phyloP scores from a whole-genome alignment of 176 grass and related monocot genomes.

The Carex littledalei region DNA sequence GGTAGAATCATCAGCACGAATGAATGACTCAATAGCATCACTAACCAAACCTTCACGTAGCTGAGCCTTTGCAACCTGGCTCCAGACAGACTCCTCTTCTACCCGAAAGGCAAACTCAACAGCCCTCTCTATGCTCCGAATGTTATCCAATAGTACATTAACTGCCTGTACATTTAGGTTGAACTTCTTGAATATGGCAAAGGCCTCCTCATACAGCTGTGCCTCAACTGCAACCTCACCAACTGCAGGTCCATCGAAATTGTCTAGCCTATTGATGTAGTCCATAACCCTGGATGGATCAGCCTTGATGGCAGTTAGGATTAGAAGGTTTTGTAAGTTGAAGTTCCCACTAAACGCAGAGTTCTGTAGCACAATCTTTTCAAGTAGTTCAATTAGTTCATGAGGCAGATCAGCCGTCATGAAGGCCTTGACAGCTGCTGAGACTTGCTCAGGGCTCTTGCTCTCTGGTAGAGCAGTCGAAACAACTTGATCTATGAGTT shows the following conservation, averaged over 20 bases:
- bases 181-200: conserved; percentile 98
- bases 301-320: conserved; percentile 92
- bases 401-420: conserved; percentile 98
- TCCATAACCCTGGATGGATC: conserved; percentile 95
- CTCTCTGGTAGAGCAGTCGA: conserved; percentile 90
- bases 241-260: conserved; percentile 97
- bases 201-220: conserved; percentile 87
- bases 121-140: conserved; percentile 85
- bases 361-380: conserved; percentile 98
- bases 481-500: conserved; percentile 98
- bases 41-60: conserved; percentile 82
- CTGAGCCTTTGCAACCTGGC: conserved; percentile 90
- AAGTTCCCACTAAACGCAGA: conserved; percentile 96
- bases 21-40: conserved; percentile 97
- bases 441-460: conserved; percentile 98
- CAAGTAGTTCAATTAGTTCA: conserved; percentile 95
- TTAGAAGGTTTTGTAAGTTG: conserved; percentile 94
- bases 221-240: conserved; percentile 94
- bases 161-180: conserved; percentile 95
- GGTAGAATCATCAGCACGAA: conserved; percentile 78
- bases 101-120: conserved; percentile 92
- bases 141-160: conserved; percentile 84
- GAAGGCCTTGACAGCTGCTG: conserved; percentile 98
- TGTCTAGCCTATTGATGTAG: conserved; percentile 91
- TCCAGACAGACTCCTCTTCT: conserved; percentile 98